These are phyloP conservation scores for Cucumis melo DNA, from an alignment of 306 rosid genomes.

Conservation along the genomic window DNA sequence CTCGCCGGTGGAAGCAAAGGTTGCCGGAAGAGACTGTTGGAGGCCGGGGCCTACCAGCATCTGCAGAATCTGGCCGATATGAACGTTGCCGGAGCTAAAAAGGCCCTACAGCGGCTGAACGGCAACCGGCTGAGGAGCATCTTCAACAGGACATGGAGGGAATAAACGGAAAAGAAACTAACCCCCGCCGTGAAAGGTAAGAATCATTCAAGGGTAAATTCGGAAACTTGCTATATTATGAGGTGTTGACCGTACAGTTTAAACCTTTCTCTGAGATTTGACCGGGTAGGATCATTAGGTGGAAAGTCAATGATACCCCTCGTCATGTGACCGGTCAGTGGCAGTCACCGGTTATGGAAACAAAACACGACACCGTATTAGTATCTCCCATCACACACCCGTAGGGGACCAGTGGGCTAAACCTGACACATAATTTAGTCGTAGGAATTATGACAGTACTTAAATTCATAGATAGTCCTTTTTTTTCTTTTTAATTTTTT, in stretches of 20 bases:
- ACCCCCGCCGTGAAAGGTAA: conserved; percentile 33
- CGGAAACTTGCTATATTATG: not conserved
- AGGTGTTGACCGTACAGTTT: not conserved
- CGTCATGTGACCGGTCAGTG: not conserved
- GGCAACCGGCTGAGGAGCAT: conserved; percentile 31
- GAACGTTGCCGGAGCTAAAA: conserved; percentile 39
- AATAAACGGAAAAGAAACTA: conserved; percentile 22
- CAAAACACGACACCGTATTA: not conserved
- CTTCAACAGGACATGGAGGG: conserved; percentile 40
- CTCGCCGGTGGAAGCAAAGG: conserved; percentile 36
- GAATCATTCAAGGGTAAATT: conserved; percentile 4
- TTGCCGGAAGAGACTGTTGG: conserved; percentile 26
- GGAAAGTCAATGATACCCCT: conserved; percentile 9
- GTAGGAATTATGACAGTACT: conserved; percentile 4
- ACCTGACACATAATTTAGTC: not conserved
- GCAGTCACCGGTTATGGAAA: not conserved
- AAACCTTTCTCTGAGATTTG: not conserved
- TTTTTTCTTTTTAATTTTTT: no score
- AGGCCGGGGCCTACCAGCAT: conserved; percentile 30
- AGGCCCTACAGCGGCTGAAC: conserved; percentile 36
- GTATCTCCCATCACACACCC: not conserved
- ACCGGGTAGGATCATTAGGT: not conserved
- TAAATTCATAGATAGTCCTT: not conserved
- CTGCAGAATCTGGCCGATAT: conserved; percentile 27
- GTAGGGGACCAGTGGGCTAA: not conserved